Percentiles rank a stretch among this genome's conserved stretches.
phyloP scores from a whole-genome alignment of 495 filamentous ascomycete species.

The Jackrogersella multiformis region DNA sequence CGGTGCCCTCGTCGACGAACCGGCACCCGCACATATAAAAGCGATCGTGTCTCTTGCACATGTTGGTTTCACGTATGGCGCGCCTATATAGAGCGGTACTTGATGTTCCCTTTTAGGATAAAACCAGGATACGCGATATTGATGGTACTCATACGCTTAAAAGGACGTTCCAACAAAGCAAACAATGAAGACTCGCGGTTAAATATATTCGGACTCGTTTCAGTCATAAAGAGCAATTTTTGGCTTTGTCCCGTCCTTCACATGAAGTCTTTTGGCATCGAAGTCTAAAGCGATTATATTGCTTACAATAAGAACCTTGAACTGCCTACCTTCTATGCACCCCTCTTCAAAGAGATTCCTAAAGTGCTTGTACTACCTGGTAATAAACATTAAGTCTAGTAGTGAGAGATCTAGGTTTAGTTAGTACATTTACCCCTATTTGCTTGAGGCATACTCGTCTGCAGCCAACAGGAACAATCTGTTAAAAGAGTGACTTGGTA shows the following conservation, averaged over 20 bases:
- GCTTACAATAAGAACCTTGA: neutral
- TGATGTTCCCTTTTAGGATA: neutral
- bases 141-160: neutral
- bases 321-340: neutral
- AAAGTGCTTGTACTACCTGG: neutral
- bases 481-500: neutral
- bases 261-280: neutral
- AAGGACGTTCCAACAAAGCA: neutral
- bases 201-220: neutral
- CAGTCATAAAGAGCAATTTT: conserved; percentile 7
- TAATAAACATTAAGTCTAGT: neutral
- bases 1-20: conserved; percentile 27
- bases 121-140: neutral
- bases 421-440: neutral
- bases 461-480: neutral
- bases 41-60: conserved; percentile 36
- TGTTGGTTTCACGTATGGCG: neutral
- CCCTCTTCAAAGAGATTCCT: neutral
- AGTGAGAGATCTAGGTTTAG: neutral
- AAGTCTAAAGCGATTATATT: neutral
- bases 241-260: neutral
- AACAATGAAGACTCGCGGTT: neutral
- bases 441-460: neutral
- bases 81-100: neutral
- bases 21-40: conserved; percentile 38